Percentiles rank a stretch among this genome's conserved stretches.
Evolutionary conservation across 164 flowering plant species (phyloP).

Genomic region (Tinospora cordifolia): DNA sequence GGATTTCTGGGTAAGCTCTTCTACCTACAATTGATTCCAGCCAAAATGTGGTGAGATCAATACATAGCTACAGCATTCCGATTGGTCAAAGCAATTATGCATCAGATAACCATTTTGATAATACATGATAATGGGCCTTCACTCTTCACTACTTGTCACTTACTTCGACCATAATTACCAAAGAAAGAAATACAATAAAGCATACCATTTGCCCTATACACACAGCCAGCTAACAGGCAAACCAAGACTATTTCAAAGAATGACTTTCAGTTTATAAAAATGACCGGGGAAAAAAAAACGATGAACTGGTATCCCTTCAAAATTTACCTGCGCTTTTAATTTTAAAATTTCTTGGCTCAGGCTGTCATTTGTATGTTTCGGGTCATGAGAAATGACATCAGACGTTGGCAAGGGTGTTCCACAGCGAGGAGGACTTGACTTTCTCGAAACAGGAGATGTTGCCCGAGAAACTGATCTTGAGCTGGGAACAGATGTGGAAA

Average conservation of each 20-base stretch:
- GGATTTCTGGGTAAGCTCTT: conserved; percentile 52
- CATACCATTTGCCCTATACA: too few relatives aligned
- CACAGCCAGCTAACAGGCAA: too few relatives aligned
- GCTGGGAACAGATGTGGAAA: conserved; percentile 44
- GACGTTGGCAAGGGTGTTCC: conserved; percentile 24
- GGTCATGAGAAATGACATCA: conserved; percentile 28
- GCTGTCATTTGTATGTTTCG: conserved; percentile 36
- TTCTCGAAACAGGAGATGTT: conserved; percentile 51
- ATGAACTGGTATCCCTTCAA: not conserved
- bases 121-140: not conserved
- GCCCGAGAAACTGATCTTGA: conserved; percentile 47
- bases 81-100: not conserved
- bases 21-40: conserved; percentile 38
- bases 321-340: conserved; percentile 60
- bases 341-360: conserved; percentile 46
- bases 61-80: not conserved
- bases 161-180: too few relatives aligned
- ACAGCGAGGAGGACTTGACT: conserved; percentile 39
- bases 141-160: not conserved
- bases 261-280: not conserved
- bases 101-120: not conserved
- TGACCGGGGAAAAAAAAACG: not conserved
- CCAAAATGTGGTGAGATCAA: not conserved
- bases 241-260: not conserved
- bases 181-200: too few relatives aligned